Evolutionary conservation across 345 rosid species (phyloP), one percentile per base, ranked within the genome.

Genomic region (Turritis glabra): DNA sequence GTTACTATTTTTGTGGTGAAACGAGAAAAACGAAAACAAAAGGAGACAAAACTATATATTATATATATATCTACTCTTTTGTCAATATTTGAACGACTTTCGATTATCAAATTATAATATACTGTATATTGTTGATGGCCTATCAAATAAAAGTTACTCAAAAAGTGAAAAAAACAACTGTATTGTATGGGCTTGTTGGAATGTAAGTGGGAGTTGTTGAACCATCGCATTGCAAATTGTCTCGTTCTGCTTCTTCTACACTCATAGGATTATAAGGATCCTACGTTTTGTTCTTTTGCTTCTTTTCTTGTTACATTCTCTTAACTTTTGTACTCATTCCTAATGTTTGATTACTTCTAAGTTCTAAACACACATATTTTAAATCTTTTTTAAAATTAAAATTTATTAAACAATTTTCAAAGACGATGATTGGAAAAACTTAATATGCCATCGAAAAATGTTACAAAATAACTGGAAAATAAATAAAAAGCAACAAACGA

Each of bases 171-270:
- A 76, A 4, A 59, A 67, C 43, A 30, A 71, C 85, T 85, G 80
- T 30, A 74, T 86, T 85, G 80, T 80, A 68, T 92, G 72, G 77
- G 65, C 67, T 85, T 82, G 91, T 82, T 82, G 88, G 82, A 58
- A 83, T 81, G 85, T 82, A 59, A 85, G 96, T 87, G 91, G 92
- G 90, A 82, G 89, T 89, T 79, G 95, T 84, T 89, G 87, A 85
- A 82, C 88, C 47, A 48, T 87, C 78, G 83, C 72, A 80, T 81
- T 60, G 63, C 68, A 23, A 73, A 61, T 46, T 55, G 80, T 70
- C 80, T 0, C 57, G 7, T 70, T 62, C 33, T 63, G 67, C 64
- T 46, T 32, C 23, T 64, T 77, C 35, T 76, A 60, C 74, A 3
- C 19, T 63, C 50, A 9, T 55, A 70, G 71, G 66, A 35, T 54